phyloP scores from a whole-genome alignment of 2,329 filamentous ascomycete genomes.

The Cladophialophora bantiana region DNA sequence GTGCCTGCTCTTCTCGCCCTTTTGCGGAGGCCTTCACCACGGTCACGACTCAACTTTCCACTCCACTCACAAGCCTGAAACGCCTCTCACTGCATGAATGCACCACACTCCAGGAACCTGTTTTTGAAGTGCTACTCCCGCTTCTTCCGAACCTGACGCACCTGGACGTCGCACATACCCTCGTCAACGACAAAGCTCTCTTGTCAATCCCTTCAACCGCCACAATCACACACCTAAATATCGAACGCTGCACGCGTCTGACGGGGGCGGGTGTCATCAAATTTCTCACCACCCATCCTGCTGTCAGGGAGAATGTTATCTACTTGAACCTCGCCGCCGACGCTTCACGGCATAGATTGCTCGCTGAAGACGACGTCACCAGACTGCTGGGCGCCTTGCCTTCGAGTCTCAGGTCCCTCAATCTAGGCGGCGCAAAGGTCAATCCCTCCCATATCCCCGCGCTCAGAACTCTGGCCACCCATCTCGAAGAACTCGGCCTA shows the following conservation, averaged over 20 bases:
- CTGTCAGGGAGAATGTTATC: conserved; percentile 68
- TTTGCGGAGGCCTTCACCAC: conserved; percentile 73
- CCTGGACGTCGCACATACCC: conserved; percentile 79
- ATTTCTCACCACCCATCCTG: conserved; percentile 74
- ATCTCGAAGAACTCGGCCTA: conserved; percentile 77
- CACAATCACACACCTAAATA: conserved; percentile 76
- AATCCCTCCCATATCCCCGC: conserved; percentile 67
- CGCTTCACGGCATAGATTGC: conserved; percentile 72
- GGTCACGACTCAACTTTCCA: conserved; percentile 54
- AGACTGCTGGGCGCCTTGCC: conserved; percentile 72
- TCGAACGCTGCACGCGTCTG: conserved; percentile 76
- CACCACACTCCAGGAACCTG: conserved; percentile 69
- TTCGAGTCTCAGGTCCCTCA: conserved; percentile 72
- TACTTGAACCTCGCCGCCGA: conserved; percentile 78
- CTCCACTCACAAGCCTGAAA: conserved; percentile 63
- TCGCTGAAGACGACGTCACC: conserved; percentile 70
- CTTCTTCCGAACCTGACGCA: conserved; percentile 74
- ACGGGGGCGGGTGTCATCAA: conserved; percentile 71
- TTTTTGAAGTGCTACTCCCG: conserved; percentile 75
- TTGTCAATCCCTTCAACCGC: conserved; percentile 74
- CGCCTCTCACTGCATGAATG: conserved; percentile 81
- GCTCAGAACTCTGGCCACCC: conserved; percentile 70
- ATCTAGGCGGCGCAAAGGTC: conserved; percentile 77
- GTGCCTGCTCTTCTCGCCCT: conserved; percentile 71
- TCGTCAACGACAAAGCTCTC: conserved; percentile 75